These are phyloP conservation scores for Solanum chmielewskii DNA, from an alignment of 257 asterid species.

Conservation along the genomic window DNA sequence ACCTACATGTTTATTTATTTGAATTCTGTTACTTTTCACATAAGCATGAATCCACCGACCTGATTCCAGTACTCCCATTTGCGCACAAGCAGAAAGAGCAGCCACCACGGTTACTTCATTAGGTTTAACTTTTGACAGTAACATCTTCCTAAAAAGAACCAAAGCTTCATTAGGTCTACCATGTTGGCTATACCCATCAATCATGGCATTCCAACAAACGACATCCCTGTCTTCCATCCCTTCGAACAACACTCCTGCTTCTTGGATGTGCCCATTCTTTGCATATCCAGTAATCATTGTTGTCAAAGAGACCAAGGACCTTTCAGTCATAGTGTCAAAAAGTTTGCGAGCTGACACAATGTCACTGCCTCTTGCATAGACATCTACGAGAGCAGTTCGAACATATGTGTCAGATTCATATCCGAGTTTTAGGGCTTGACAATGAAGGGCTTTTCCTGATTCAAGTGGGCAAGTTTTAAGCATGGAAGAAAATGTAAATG, in stretches of 20 bases:
- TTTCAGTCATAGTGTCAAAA: conserved; percentile 19
- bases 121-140: conserved; percentile 9
- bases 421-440: conserved; percentile 14
- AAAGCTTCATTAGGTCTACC: conserved; percentile 19
- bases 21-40: conserved; percentile 8
- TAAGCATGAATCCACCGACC: conserved; percentile 27
- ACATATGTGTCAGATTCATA: conserved; percentile 15
- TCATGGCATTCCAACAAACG: conserved; percentile 25
- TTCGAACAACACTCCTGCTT: conserved; percentile 17
- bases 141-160: conserved; percentile 15
- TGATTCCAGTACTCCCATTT: conserved; percentile 16
- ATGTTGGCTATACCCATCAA: conserved; percentile 22
- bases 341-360: conserved; percentile 8
- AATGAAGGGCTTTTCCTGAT: conserved; percentile 13
- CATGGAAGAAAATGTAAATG: conserved; percentile 13
- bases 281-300: conserved; percentile 23
- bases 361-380: conserved; percentile 12
- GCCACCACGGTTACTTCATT: conserved; percentile 18
- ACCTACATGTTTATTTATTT: conserved; percentile 9
- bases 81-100: conserved; percentile 19
- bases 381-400: conserved; percentile 17
- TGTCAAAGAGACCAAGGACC: conserved; percentile 16
- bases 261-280: conserved; percentile 14
- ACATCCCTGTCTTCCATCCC: conserved; percentile 18
- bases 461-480: conserved; percentile 6